phyloP scores from a whole-genome alignment of 192 early-diverging fungal species.

The Nowakowskiella sp. region DNA sequence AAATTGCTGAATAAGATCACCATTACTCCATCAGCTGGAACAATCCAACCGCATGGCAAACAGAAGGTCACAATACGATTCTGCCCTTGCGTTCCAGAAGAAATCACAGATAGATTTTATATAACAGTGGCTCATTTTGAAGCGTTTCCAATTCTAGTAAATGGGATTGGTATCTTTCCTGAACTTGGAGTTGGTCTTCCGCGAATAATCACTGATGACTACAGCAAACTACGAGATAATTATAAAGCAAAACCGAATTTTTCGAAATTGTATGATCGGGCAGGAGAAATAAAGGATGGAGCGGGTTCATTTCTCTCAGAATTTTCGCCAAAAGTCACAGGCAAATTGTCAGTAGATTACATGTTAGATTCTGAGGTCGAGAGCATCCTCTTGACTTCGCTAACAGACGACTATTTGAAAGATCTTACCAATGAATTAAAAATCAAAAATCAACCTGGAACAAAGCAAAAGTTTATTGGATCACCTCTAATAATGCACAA shows the following conservation, averaged over 20 bases:
- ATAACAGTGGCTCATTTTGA: conserved; percentile 48
- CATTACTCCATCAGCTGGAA: conserved; percentile 33
- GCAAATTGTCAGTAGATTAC: too few relatives aligned
- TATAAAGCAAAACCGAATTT: too few relatives aligned
- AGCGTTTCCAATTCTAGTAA: conserved; percentile 33
- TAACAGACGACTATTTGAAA: conserved; percentile 27
- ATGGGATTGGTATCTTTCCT: conserved; percentile 34
- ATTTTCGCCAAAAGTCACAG: too few relatives aligned
- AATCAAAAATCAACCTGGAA: conserved; percentile 1
- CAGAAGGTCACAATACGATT: conserved; percentile 38
- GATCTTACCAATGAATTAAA: conserved; percentile 28
- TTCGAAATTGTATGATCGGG: too few relatives aligned
- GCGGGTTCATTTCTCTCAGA: too few relatives aligned
- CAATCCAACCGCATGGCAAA: conserved; percentile 24
- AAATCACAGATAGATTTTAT: conserved; percentile 41
- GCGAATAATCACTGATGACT: background rate
- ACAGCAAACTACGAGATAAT: too few relatives aligned
- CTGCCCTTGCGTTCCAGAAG: conserved; percentile 36
- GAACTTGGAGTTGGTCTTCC: background rate
- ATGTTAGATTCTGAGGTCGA: conserved; percentile 32
- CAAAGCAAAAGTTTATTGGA: conserved; percentile 36
- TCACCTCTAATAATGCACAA: conserved; percentile 38
- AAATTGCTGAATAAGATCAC: conserved; percentile 27
- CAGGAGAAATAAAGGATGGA: too few relatives aligned
- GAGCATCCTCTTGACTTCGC: conserved; percentile 27